These are phyloP conservation scores for Mycena chlorophos DNA, from an alignment of 768 basidiomycete genomes.

Conservation along the genomic window DNA sequence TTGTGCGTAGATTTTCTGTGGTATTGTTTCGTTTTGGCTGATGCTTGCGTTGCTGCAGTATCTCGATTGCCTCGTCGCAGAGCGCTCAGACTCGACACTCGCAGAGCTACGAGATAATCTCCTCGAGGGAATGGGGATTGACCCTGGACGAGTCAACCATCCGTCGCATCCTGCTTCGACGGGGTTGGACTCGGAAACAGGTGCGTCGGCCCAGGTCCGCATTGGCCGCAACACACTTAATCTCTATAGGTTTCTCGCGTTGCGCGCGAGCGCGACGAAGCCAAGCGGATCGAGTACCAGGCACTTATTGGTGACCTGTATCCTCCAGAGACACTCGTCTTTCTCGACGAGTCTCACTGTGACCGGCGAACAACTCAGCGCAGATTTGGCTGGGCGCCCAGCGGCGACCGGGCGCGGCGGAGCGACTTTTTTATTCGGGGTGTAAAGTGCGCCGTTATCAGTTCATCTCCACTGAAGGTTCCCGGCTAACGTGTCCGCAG, in stretches of 20 bases:
- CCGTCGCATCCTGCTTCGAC: neutral
- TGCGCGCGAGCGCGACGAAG: constrained; percentile 25
- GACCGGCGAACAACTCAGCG: constrained; percentile 27
- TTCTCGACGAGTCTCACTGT: constrained; percentile 33
- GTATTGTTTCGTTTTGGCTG: neutral
- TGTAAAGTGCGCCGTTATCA: constrained; percentile 8
- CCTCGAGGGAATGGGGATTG: neutral
- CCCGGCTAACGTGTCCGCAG: constrained; percentile 24
- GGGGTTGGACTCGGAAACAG: constrained; percentile 3
- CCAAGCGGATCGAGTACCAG: constrained; percentile 14
- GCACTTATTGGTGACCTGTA: constrained; percentile 21
- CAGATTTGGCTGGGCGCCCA: constrained; percentile 26
- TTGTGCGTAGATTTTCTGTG: neutral
- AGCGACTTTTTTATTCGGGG: constrained; percentile 32
- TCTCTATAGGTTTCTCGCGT: constrained; percentile 14
- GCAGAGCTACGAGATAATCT: neutral
- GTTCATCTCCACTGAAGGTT: constrained; percentile 14
- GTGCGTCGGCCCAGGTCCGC: neutral
- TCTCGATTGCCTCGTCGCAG: neutral
- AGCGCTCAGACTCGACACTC: neutral
- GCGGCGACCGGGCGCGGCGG: constrained; percentile 24
- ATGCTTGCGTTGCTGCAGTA: neutral
- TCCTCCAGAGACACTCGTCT: constrained; percentile 24
- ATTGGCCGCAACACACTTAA: too few relatives aligned
- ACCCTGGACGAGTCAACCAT: constrained; percentile 1